Conservation (phyloP, 768 basidiomycete genomes). For the Mycena sanguinolenta region DNA sequence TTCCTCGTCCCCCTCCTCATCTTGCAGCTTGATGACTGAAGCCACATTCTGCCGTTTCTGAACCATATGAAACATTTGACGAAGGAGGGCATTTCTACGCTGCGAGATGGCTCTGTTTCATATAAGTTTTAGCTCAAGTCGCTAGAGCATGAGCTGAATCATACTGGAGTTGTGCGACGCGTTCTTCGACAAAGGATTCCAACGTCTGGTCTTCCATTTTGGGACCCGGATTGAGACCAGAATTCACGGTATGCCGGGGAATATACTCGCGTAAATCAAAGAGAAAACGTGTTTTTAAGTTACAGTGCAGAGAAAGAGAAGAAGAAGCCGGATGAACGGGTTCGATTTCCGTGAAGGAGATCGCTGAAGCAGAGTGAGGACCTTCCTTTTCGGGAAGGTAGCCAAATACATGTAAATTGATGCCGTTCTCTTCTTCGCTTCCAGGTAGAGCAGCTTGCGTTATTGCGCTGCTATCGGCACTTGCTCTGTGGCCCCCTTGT, state of each 20-base stretch:
- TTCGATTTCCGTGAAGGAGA: constrained; percentile 10
- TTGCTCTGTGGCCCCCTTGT: too few species aligned
- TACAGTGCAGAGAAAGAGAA: constrained; percentile 5
- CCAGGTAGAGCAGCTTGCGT: too few species aligned
- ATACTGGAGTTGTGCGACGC: constrained; percentile 60
- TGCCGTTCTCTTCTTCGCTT: too few species aligned
- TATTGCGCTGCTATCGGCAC: too few species aligned
- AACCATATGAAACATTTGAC: constrained; percentile 79
- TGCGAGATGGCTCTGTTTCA: constrained; percentile 67
- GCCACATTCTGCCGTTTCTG: constrained; percentile 64
- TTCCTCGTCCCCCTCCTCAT: constrained; percentile 55
- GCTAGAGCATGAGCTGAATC: constrained; percentile 25
- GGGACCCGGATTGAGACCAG: constrained; percentile 5
- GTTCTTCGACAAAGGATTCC: constrained; percentile 59
- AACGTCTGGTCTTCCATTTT: constrained; percentile 38
- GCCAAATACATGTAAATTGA: not conserved
- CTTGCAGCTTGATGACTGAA: constrained; percentile 51
- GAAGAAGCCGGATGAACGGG: not conserved
- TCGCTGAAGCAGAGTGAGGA: not conserved
- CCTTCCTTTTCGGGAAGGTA: not conserved
- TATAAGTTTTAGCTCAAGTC: constrained; percentile 22
- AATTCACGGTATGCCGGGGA: not conserved
- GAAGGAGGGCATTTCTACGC: constrained; percentile 78
- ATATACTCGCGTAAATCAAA: not conserved
- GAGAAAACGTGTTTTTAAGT: not conserved